Evolutionary conservation across 139 green algal species (phyloP), one percentile per base, ranked within the genome.

Genomic region (Micractinium sp.): DNA sequence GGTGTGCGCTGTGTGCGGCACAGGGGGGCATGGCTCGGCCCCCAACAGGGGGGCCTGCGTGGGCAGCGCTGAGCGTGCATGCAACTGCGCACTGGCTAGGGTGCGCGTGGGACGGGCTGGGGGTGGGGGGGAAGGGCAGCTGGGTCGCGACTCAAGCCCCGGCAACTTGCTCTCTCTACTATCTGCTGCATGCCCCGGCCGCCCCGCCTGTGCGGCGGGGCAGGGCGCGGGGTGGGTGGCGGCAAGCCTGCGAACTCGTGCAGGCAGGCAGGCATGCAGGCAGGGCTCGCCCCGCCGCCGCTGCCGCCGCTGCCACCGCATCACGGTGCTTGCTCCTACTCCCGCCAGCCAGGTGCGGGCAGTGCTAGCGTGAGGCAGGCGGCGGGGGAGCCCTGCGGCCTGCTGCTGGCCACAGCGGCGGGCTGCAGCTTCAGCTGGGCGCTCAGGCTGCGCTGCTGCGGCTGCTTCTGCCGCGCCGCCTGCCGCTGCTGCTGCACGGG

Each of bases 321-420:
- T 4, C 19, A 23, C 75, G 20, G 39, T 2, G 23, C 39, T 18
- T 27, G 19, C 82, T 87, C 60, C 82, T 87, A 67, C 82, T 79
- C 25, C 19, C 25, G 56, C 75, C 75, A 85, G 33, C 85, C 85
- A 47, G 75, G 77, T 0, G 41, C 47, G 23, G 90, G 87, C 75
- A 93, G 82, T 29, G 90, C 90, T 74, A 93, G 82, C 29, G 82
- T 67, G n/a, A 93, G 78, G 83, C 90, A 93, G 63, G 90, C 90
- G 2, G 88, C 90, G 27, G 90, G 73, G 18, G 87, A 87, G 31
- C 87, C 87, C 66, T 85, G 69, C 3, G 79, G 66, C 79, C 87
- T 33, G 29, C 35, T 73, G 69, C 63, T 29, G 13, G 69, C 84
- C 31, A 69, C 38, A 22, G 38, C 31, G 22, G 15, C 33, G 14